Evolutionary conservation across 2,329 filamentous ascomycete species (phyloP).

Genomic region (Ophiognomonia clavigignenti-juglandacearum): DNA sequence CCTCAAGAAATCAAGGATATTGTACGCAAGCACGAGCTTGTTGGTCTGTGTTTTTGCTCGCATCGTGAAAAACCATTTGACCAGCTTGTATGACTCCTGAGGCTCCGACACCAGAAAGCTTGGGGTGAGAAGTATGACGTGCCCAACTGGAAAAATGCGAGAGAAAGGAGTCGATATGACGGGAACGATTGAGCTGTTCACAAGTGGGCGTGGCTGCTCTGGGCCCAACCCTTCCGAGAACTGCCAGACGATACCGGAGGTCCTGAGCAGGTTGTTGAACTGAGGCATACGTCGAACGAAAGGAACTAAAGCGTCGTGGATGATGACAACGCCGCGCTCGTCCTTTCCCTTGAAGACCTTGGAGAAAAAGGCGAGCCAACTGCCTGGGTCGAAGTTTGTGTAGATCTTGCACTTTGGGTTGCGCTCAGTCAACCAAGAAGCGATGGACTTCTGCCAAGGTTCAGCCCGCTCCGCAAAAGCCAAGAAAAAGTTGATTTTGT

Average conservation of each 20-base stretch:
- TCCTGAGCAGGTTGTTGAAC: slow-evolving; percentile 26
- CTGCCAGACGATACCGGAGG: slow-evolving; percentile 32
- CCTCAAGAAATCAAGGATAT: slow-evolving; percentile 31
- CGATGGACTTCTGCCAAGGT: slow-evolving; percentile 32
- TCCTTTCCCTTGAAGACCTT: too few relatives aligned
- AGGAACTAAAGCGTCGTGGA: slow-evolving; percentile 39
- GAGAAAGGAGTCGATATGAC: slow-evolving; percentile 10
- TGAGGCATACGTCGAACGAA: slow-evolving; percentile 34
- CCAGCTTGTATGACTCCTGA: slow-evolving; percentile 28
- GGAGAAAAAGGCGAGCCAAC: slow-evolving; percentile 49
- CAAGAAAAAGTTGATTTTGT: slow-evolving; percentile 36
- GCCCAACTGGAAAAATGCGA: slow-evolving; percentile 39
- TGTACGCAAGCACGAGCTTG: slow-evolving; percentile 31
- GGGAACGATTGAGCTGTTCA: background rate
- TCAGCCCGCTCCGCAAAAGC: slow-evolving; percentile 38
- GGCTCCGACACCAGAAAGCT: slow-evolving; percentile 46
- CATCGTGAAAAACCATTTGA: slow-evolving; percentile 34
- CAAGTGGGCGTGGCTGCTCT: slow-evolving; percentile 27
- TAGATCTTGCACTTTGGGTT: slow-evolving; percentile 38
- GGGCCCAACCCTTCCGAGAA: slow-evolving; percentile 30
- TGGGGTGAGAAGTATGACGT: slow-evolving; percentile 43
- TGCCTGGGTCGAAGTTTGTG: slow-evolving; percentile 34
- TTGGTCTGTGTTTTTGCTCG: slow-evolving; percentile 19
- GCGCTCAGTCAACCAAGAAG: slow-evolving; percentile 38
- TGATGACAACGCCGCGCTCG: slow-evolving; percentile 30